Evolutionary conservation across 495 filamentous ascomycete genomes (phyloP).

Genomic region (Penicillium ucsense): DNA sequence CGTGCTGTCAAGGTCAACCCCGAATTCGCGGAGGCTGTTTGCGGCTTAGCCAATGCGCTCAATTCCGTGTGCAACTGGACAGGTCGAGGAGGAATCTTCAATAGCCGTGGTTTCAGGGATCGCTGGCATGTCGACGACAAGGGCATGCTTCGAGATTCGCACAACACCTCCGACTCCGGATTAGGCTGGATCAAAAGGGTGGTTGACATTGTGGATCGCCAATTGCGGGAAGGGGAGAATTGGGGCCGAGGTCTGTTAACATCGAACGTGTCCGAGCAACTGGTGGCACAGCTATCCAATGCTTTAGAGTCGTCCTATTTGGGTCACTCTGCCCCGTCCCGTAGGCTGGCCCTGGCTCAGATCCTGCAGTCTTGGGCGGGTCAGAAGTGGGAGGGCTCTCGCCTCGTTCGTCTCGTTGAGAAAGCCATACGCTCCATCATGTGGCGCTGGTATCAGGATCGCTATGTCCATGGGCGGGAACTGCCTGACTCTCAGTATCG

Average conservation of each 20-base stretch:
- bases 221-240: conserved; percentile 73
- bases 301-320: conserved; percentile 11
- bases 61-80: conserved; percentile 97
- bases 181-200: conserved; percentile 90
- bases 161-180: conserved; percentile 38
- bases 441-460: conserved; percentile 85
- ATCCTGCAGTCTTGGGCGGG: conserved; percentile 62
- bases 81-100: conserved; percentile 75
- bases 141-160: conserved; percentile 73
- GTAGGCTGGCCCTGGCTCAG: conserved; percentile 26
- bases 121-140: conserved; percentile 91
- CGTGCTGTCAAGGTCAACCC: conserved; percentile 85
- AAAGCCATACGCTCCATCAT: conserved; percentile 65
- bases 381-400: conserved; percentile 77
- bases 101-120: conserved; percentile 63
- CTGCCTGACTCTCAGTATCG: conserved; percentile 52
- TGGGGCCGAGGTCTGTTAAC: conserved; percentile 78
- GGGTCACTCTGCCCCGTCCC: conserved; percentile 20
- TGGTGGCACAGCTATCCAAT: conserved; percentile 38
- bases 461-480: conserved; percentile 52
- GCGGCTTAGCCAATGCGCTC: conserved; percentile 87
- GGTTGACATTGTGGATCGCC: conserved; percentile 88
- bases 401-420: conserved; percentile 77
- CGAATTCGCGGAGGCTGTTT: conserved; percentile 95
- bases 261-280: conserved; percentile 38